A percentile compares a stretch with the other conserved stretches of the same genome.
Evolutionary conservation across 768 basidiomycete species (phyloP).

Genomic region (Hypsizygus marmoreus): DNA sequence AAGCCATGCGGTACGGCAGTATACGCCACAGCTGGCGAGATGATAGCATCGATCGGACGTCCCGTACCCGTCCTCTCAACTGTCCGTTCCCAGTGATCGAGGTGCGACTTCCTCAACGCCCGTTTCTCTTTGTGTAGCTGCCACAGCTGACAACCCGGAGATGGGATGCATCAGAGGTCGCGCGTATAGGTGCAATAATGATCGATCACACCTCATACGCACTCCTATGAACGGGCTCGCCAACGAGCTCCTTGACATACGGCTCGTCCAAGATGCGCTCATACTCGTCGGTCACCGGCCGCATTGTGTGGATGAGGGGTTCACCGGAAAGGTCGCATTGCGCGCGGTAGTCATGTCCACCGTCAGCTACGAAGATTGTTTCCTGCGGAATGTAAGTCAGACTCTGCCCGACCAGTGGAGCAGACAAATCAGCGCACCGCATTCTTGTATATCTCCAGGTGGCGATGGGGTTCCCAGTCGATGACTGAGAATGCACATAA

Average conservation of each 20-base stretch:
- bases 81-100: slow-evolving; percentile 65
- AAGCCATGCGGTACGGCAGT: slow-evolving; percentile 65
- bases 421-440: slow-evolving; percentile 26
- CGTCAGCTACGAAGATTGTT: slow-evolving; percentile 54
- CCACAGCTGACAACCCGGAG: slow-evolving; percentile 55
- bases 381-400: slow-evolving; percentile 30
- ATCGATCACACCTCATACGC: slow-evolving; percentile 48
- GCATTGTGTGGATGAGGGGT: slow-evolving; percentile 59
- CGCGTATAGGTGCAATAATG: slow-evolving; percentile 15
- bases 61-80: slow-evolving; percentile 56
- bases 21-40: slow-evolving; percentile 61
- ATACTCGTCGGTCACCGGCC: slow-evolving; percentile 29
- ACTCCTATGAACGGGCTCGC: slow-evolving; percentile 38
- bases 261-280: slow-evolving; percentile 38
- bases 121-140: slow-evolving; percentile 55
- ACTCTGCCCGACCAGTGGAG: neutral
- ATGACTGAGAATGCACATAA: slow-evolving; percentile 50
- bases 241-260: slow-evolving; percentile 46
- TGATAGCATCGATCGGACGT: slow-evolving; percentile 73
- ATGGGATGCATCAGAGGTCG: neutral
- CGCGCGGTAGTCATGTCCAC: slow-evolving; percentile 47
- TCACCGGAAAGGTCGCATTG: slow-evolving; percentile 53
- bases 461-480: slow-evolving; percentile 61
- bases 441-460: slow-evolving; percentile 50
- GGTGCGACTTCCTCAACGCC: slow-evolving; percentile 55